Evolutionary conservation across 2,329 filamentous ascomycete species (phyloP).

Genomic region (Aureobasidium sp.): DNA sequence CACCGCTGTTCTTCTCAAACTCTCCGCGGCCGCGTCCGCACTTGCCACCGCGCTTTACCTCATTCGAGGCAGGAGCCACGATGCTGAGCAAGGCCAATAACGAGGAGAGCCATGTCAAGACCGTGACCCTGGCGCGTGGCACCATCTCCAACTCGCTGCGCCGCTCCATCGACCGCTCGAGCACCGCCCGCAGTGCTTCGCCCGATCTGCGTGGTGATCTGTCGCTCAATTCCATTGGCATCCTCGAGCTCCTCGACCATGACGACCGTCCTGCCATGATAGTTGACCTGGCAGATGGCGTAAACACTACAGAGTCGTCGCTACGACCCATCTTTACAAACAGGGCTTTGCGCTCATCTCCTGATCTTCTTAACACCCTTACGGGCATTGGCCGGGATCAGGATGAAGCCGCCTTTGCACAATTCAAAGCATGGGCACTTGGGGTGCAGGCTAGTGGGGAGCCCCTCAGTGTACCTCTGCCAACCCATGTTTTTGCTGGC

Average conservation of each 20-base stretch:
- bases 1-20: constrained; percentile 48
- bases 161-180: constrained; percentile 47
- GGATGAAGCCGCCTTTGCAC: constrained; percentile 39
- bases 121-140: constrained; percentile 44
- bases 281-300: constrained; percentile 56
- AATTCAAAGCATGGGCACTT: constrained; percentile 65
- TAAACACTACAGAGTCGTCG: constrained; percentile 45
- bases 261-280: constrained; percentile 72
- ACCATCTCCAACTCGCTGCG: constrained; percentile 34
- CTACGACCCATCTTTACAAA: constrained; percentile 64
- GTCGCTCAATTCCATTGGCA: constrained; percentile 56
- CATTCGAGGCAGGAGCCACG: constrained; percentile 50
- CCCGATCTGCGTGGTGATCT: constrained; percentile 48
- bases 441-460: constrained; percentile 48
- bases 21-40: constrained; percentile 34
- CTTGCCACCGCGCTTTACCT: constrained; percentile 50
- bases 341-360: constrained; percentile 53
- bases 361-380: constrained; percentile 51
- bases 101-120: constrained; percentile 46
- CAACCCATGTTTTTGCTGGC: constrained; percentile 55
- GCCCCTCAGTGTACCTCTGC: constrained; percentile 46
- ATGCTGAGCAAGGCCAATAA: constrained; percentile 46
- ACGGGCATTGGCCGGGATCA: constrained; percentile 37
- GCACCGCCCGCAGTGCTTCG: constrained; percentile 42
- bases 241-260: constrained; percentile 66